Percentiles rank a stretch among this genome's conserved stretches.
phyloP scores from a whole-genome alignment of 164 flowering plant species.

The Annona cherimola region DNA sequence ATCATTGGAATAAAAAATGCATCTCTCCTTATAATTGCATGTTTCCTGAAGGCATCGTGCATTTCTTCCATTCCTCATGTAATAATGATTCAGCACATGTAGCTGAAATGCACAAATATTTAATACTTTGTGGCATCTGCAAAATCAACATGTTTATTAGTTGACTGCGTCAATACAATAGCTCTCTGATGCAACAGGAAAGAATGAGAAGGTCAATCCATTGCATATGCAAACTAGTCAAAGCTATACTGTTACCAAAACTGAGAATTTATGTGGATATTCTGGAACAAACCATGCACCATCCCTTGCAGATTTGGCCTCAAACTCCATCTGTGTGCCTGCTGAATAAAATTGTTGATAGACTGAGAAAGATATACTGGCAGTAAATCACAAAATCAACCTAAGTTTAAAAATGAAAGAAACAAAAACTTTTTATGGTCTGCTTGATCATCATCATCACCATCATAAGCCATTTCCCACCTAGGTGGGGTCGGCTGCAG shows the following conservation, averaged over 20 bases:
- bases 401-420: no score
- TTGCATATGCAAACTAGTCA: not conserved
- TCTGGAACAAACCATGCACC: constrained; percentile 70
- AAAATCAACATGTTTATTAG: not conserved
- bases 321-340: constrained; percentile 56
- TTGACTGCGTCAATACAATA: not conserved
- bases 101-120: not conserved
- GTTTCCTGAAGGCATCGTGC: not conserved
- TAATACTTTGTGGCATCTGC: not conserved
- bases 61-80: not conserved
- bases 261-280: not conserved
- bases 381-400: no score
- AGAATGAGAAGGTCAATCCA: not conserved
- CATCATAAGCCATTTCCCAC: no score
- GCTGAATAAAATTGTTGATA: constrained; percentile 18
- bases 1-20: no score
- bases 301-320: constrained; percentile 86
- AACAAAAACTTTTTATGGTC: no score
- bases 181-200: not conserved
- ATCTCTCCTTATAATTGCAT: no score
- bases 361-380: no score
- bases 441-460: no score
- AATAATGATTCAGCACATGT: not conserved
- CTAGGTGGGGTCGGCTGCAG: no score
- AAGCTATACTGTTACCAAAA: not conserved